These are phyloP conservation scores for Trichoderma sp. DNA, from an alignment of 2,329 filamentous ascomycete genomes.

Conservation along the genomic window DNA sequence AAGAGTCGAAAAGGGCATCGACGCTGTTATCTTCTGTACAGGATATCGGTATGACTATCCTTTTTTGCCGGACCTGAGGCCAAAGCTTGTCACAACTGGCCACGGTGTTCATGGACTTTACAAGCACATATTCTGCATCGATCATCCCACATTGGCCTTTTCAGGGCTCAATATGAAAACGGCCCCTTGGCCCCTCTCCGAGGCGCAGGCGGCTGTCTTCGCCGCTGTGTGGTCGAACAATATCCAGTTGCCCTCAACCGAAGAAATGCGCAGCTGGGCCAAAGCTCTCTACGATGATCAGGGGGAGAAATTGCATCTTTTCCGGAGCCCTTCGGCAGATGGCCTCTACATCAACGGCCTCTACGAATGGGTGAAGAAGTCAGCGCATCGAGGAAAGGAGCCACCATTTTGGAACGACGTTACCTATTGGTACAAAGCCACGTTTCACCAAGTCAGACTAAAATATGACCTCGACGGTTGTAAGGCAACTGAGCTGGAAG, in stretches of 20 bases:
- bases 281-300: slow-evolving; percentile 55
- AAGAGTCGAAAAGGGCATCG: slow-evolving; percentile 65
- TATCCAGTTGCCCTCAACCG: slow-evolving; percentile 62
- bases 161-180: slow-evolving; percentile 76
- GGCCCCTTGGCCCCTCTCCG: slow-evolving; percentile 80
- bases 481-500: neutral
- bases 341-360: slow-evolving; percentile 71
- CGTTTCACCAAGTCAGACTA: slow-evolving; percentile 67
- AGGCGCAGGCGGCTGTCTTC: slow-evolving; percentile 77
- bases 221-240: slow-evolving; percentile 75
- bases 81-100: slow-evolving; percentile 66
- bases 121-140: slow-evolving; percentile 75
- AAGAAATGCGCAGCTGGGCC: slow-evolving; percentile 73
- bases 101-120: slow-evolving; percentile 72
- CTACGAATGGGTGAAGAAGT: slow-evolving; percentile 60
- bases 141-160: slow-evolving; percentile 77
- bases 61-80: slow-evolving; percentile 58
- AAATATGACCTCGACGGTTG: neutral
- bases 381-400: slow-evolving; percentile 60
- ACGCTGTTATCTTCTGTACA: slow-evolving; percentile 81
- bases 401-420: slow-evolving; percentile 72
- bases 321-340: slow-evolving; percentile 50
- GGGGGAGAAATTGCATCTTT: slow-evolving; percentile 39
- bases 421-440: slow-evolving; percentile 70
- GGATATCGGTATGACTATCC: slow-evolving; percentile 86